Conservation (phyloP, 2,329 filamentous ascomycete species). For the Magnaporthales sp. region DNA sequence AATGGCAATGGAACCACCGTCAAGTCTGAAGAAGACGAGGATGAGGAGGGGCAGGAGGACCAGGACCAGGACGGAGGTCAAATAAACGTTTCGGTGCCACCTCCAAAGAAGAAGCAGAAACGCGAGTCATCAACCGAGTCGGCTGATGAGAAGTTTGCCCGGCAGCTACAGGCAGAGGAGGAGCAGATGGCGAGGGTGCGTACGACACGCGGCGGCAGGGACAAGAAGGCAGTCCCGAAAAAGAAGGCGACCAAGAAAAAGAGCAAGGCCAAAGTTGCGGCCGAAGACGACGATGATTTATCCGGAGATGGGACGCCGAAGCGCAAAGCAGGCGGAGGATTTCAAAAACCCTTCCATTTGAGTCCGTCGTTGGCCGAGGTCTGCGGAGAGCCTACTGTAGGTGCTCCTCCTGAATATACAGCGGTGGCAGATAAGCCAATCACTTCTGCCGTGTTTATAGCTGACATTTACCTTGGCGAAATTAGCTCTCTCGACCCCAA, state of each 20-base stretch:
- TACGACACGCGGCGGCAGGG: conserved; percentile 68
- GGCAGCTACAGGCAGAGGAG: conserved; percentile 85
- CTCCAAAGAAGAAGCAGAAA: conserved; percentile 59
- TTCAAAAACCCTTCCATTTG: conserved; percentile 78
- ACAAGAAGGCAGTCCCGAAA: conserved; percentile 39
- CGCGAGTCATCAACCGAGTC: conserved; percentile 50
- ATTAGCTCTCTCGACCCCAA: conserved; percentile 80
- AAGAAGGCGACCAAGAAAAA: conserved; percentile 67
- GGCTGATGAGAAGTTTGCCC: conserved; percentile 79
- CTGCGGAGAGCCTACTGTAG: conserved; percentile 59
- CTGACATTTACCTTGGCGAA: conserved; percentile 13
- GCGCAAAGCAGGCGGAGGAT: conserved; percentile 83
- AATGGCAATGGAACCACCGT: conserved; percentile 23
- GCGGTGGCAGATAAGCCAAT: neutral
- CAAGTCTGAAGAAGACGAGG: conserved; percentile 12
- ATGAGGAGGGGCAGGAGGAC: conserved; percentile 19
- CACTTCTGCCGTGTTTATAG: neutral
- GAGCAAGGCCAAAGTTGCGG: conserved; percentile 65
- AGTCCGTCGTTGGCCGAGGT: conserved; percentile 62
- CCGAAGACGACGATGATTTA: conserved; percentile 72
- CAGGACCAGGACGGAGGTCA: conserved; percentile 28
- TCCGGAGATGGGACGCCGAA: conserved; percentile 54
- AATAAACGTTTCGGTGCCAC: conserved; percentile 37
- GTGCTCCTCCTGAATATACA: conserved; percentile 15
- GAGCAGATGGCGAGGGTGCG: conserved; percentile 60